phyloP scores from a whole-genome alignment of 73 alveolate species.

The Paramecium sexaurelia region DNA sequence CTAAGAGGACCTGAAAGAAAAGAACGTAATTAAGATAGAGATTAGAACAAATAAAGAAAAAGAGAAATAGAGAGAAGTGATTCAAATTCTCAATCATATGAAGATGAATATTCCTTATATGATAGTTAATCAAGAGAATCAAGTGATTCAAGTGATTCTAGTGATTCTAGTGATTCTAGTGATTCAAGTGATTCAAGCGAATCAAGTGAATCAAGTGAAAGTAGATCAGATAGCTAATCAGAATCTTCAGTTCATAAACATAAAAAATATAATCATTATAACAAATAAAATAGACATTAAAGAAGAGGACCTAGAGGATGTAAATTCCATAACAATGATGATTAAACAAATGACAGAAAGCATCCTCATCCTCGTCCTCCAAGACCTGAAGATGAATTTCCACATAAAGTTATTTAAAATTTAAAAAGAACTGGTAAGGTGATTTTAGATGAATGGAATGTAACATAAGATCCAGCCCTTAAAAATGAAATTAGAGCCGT shows the following conservation, averaged over 20 bases:
- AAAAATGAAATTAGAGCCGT: conserved; percentile 7
- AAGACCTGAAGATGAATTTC: neutral
- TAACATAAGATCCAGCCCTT: neutral
- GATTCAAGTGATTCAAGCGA: neutral
- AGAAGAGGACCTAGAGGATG: conserved; percentile 6
- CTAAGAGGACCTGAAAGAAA: neutral
- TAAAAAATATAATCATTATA: neutral
- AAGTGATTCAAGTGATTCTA: neutral
- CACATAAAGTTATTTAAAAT: neutral
- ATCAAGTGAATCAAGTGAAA: neutral
- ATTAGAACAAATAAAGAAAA: neutral
- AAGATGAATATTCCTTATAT: neutral
- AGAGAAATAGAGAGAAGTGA: neutral
- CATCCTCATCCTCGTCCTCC: neutral
- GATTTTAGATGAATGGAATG: neutral
- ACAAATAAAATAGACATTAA: neutral
- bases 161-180: neutral
- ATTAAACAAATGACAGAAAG: neutral
- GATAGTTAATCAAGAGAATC: neutral
- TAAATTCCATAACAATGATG: neutral
- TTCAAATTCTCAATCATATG: neutral
- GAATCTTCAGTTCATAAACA: neutral
- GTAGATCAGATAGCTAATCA: neutral
- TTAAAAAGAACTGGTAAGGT: neutral
- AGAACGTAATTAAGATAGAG: neutral